Evolutionary conservation across 208 protist species (phyloP).

Genomic region (Acanthamoeba castellanii): DNA sequence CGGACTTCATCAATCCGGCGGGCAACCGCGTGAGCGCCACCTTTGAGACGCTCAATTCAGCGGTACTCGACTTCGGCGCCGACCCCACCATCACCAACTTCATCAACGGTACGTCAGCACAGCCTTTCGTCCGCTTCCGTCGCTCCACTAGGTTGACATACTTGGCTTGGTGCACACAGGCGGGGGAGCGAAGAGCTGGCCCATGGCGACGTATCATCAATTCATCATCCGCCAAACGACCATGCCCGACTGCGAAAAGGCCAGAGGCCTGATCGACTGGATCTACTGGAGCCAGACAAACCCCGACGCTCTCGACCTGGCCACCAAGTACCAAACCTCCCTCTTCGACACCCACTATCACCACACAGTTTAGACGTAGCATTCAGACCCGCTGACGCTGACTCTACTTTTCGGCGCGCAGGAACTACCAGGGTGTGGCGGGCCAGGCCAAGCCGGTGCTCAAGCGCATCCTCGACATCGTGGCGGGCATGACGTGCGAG

Average conservation of each 20-base stretch:
- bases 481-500: not conserved
- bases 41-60: not conserved
- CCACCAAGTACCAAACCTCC: not conserved
- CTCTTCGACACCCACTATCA: not conserved
- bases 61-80: not conserved
- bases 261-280: slow-evolving; percentile 1
- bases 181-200: not conserved
- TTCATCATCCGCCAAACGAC: slow-evolving; percentile 16
- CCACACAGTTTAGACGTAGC: not conserved
- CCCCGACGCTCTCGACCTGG: not conserved
- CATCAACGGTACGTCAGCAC: not conserved
- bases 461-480: not conserved
- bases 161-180: not conserved
- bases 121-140: not conserved
- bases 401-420: not conserved
- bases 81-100: not conserved
- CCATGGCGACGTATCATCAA: not conserved
- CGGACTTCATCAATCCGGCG: slow-evolving; percentile 16
- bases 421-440: not conserved
- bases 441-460: not conserved
- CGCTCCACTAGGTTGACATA: not conserved
- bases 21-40: not conserved
- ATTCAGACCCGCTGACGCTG: not conserved
- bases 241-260: slow-evolving; percentile 38
- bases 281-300: slow-evolving; percentile 54